Evolutionary conservation across 2,329 filamentous ascomycete genomes (phyloP), one percentile per base, ranked within the genome.

Genomic region (Fusarium nodosum): DNA sequence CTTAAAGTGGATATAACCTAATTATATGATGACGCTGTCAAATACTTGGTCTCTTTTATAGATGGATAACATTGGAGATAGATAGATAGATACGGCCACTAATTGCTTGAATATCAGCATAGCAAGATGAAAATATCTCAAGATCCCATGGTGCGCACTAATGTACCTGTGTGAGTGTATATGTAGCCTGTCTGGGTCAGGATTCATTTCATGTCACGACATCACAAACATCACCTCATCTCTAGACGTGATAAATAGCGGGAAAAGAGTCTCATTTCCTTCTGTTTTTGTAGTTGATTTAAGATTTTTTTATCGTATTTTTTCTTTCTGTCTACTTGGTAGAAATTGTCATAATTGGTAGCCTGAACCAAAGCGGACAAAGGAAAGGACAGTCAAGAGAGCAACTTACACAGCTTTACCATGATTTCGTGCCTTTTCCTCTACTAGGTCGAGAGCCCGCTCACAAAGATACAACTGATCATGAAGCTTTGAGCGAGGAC

Each of bases 391-490:
- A 45, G 15, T 8, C 24, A 36, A 33, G 16, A 6, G 3, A 6
- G 18, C 16, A 50, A 34, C 50, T 45, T 50, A 56, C 42, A 15
- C 10, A 12, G 44, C 42, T 8, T 39, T 6, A 8, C 44, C 50
- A 16, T 16, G 20, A n/a, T 11, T 5, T 7, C 38, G 9, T 5
- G 58, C 44, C 31, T 38, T 56, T 5, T 12, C 30, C 28, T 30
- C 7, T 11, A 36, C 56, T n/a, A 33, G 36, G n/a, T 15, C 18
- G 26, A 63, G 22, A 2, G 60, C 39, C 12, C 16, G 22, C 45
- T 24, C 20, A 20, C 60, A 64, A 18, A 64, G 50, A 15, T 30
- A 16, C 16, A 62, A 7, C 26, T 54, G 41, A 26, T 24, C 39
- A 16, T 5, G 7, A 7, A n/a, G 5, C 5, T 52, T 34, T 15